These are phyloP conservation scores for Huntiella omanensis DNA, from an alignment of 2,329 filamentous ascomycete genomes.

Conservation along the genomic window DNA sequence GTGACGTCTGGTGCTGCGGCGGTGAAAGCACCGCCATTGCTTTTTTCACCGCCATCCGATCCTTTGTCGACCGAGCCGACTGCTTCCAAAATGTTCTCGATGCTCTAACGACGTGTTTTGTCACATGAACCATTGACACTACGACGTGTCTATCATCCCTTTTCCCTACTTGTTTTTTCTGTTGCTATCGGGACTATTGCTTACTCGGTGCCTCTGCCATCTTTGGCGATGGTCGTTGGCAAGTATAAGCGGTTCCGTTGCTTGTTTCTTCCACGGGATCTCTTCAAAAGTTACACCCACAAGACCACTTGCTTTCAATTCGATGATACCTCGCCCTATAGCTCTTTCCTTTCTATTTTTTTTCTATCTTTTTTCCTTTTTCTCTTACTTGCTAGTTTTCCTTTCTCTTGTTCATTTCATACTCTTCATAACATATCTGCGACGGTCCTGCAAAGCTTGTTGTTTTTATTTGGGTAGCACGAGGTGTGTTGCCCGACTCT, in stretches of 20 bases:
- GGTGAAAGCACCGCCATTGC: too few species aligned
- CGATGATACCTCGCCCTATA: conserved; percentile 11
- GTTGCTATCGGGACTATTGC: too few species aligned
- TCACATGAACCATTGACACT: too few species aligned
- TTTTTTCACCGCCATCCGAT: too few species aligned
- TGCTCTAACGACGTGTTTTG: too few species aligned
- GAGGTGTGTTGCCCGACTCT: background rate
- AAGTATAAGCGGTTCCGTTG: background rate
- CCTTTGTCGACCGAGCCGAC: too few species aligned
- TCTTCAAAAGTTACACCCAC: conserved; percentile 10
- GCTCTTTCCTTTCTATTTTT: conserved; percentile 3
- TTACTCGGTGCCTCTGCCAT: background rate
- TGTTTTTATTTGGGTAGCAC: too few species aligned
- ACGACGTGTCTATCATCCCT: too few species aligned
- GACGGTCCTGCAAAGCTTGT: background rate
- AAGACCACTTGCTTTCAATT: conserved; percentile 13
- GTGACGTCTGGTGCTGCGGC: background rate
- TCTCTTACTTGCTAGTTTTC: conserved; percentile 9
- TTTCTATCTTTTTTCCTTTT: conserved; percentile 1
- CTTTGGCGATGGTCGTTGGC: background rate
- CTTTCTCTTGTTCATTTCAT: conserved; percentile 12
- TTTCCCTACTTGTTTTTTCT: too few species aligned
- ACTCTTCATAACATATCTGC: conserved; percentile 11
- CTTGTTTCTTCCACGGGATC: background rate
- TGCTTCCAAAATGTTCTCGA: too few species aligned